A percentile compares a stretch with the other conserved stretches of the same genome.
These are phyloP conservation scores for Aspergillus tamarii DNA, from an alignment of 2,329 filamentous ascomycete genomes.

Conservation along the genomic window DNA sequence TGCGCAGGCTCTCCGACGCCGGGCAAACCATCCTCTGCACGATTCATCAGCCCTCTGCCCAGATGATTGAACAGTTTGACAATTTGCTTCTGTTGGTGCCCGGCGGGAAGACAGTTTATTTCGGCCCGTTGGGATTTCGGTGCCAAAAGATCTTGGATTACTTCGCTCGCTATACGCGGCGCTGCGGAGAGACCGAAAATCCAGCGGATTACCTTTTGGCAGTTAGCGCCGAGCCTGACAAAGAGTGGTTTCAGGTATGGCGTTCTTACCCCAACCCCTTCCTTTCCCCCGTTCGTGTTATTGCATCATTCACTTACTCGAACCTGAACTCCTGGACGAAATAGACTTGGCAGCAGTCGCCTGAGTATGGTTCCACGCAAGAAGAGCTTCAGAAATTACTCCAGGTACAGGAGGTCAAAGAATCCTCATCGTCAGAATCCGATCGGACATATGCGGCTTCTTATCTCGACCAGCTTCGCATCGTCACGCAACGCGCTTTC, in stretches of 20 bases:
- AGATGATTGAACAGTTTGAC: conserved; percentile 59
- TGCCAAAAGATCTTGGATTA: conserved; percentile 19
- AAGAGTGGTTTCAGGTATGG: not conserved
- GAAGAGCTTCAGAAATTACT: not conserved
- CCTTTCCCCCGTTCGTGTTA: not conserved
- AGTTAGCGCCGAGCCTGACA: not conserved
- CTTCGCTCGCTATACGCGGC: conserved; percentile 6
- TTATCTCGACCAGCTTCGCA: conserved; percentile 57
- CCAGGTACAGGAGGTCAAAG: not conserved
- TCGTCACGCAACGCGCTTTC: conserved; percentile 56
- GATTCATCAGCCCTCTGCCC: conserved; percentile 59
- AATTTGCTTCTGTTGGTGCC: conserved; percentile 54
- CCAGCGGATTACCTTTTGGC: conserved; percentile 13
- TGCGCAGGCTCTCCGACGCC: conserved; percentile 58
- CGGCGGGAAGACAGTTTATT: conserved; percentile 56
- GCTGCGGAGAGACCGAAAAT: conserved; percentile 4
- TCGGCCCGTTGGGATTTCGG: conserved; percentile 37
- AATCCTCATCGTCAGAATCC: not conserved
- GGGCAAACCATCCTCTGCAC: conserved; percentile 60
- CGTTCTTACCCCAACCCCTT: not conserved
- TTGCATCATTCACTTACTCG: not conserved
- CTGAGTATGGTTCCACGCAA: not conserved
- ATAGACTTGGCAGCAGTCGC: not conserved
- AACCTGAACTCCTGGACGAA: not conserved
- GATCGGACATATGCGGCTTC: conserved; percentile 26